These are phyloP conservation scores for Russula sp. DNA, from an alignment of 768 basidiomycete species.

Conservation along the genomic window DNA sequence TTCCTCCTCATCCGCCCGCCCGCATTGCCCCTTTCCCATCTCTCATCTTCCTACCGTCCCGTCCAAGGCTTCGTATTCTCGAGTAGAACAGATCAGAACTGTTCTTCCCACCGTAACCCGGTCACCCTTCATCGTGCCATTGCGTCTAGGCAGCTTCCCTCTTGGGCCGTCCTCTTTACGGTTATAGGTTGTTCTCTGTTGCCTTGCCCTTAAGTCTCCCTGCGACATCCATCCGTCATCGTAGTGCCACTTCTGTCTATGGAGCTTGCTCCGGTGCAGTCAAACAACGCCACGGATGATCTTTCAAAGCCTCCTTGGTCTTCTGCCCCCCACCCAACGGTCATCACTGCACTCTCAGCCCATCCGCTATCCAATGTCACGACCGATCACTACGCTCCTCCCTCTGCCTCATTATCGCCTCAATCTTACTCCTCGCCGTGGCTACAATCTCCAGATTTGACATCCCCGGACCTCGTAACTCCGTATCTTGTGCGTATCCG, in stretches of 20 bases:
- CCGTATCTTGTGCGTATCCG: conserved; percentile 17
- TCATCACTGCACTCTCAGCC: conserved; percentile 14
- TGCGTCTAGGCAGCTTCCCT: background rate
- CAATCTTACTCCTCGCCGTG: conserved; percentile 29
- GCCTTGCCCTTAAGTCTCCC: background rate
- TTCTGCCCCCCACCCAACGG: conserved; percentile 26
- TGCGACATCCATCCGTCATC: background rate
- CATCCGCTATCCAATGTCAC: conserved; percentile 4
- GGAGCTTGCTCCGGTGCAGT: conserved; percentile 18
- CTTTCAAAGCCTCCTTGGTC: conserved; percentile 26
- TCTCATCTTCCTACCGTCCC: background rate
- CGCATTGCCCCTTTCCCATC: conserved; percentile 15
- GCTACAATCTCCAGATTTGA: conserved; percentile 26
- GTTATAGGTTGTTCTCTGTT: background rate
- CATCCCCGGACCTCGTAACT: conserved; percentile 21
- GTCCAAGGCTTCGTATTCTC: background rate
- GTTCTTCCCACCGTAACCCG: background rate
- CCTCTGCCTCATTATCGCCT: conserved; percentile 18
- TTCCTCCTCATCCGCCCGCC: conserved; percentile 27
- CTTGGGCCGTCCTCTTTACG: background rate
- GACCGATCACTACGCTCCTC: conserved; percentile 8
- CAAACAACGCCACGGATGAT: conserved; percentile 10
- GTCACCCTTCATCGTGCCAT: background rate
- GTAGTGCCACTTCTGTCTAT: conserved; percentile 2
- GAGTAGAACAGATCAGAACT: background rate